These are phyloP conservation scores for Thymus quinquecostatus DNA, from an alignment of 257 asterid genomes.

Conservation along the genomic window DNA sequence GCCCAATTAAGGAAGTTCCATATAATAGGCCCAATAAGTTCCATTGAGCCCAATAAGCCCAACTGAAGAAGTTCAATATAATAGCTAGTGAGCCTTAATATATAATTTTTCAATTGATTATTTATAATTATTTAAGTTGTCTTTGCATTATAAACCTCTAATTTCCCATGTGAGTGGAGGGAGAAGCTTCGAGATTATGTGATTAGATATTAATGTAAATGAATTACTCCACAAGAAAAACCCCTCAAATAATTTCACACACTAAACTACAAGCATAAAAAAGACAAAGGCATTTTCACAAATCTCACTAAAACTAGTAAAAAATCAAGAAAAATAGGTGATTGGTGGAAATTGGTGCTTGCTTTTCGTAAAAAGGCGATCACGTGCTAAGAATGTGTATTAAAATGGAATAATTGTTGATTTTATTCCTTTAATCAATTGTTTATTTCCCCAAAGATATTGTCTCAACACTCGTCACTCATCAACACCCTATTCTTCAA, in stretches of 20 bases:
- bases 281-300: constrained; percentile 33
- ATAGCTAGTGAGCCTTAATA: no score
- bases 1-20: no score
- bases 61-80: no score
- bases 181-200: constrained; percentile 21
- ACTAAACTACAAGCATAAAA: constrained; percentile 30
- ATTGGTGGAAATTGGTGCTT: constrained; percentile 27
- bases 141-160: no score
- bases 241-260: not conserved
- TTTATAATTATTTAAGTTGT: no score
- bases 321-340: not conserved
- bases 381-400: constrained; percentile 39
- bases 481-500: constrained; percentile 25
- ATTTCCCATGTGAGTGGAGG: constrained; percentile 7
- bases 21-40: no score
- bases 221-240: not conserved
- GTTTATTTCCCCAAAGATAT: constrained; percentile 37
- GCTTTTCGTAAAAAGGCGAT: not conserved
- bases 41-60: no score
- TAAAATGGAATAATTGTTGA: constrained; percentile 20
- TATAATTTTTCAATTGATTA: no score
- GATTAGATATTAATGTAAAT: constrained; percentile 17
- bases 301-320: constrained; percentile 32
- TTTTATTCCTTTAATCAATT: constrained; percentile 8
- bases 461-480: constrained; percentile 26